A percentile compares a stretch with the other conserved stretches of the same genome.
Evolutionary conservation across 1,284 basidiomycete species (phyloP).

Genomic region (Sanghuangporus baumii): DNA sequence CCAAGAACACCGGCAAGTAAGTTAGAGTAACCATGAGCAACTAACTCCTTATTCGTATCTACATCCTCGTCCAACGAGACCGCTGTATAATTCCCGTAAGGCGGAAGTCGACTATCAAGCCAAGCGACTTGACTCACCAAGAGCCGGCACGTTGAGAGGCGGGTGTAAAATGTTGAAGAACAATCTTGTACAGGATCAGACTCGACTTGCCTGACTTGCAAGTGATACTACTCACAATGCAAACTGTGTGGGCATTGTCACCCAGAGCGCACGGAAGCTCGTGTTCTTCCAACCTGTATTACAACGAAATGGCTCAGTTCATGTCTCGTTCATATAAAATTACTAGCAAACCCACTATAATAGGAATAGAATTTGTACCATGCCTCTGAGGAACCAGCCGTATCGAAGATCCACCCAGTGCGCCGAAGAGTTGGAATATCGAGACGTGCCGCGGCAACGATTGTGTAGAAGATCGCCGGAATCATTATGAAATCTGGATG

Average conservation of each 20-base stretch:
- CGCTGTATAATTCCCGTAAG: slow-evolving; percentile 34
- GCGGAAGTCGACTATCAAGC: not conserved
- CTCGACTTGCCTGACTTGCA: not conserved
- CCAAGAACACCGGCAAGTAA: slow-evolving; percentile 76
- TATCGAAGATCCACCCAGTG: slow-evolving; percentile 88
- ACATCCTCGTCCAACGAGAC: slow-evolving; percentile 92
- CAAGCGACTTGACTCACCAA: slow-evolving; percentile 44
- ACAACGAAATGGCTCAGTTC: not conserved
- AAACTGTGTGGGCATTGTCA: slow-evolving; percentile 77
- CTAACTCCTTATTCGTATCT: slow-evolving; percentile 89
- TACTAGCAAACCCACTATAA: slow-evolving; percentile 45
- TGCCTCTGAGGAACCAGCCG: slow-evolving; percentile 51
- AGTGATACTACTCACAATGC: slow-evolving; percentile 50
- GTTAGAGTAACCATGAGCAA: slow-evolving; percentile 93
- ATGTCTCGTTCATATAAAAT: not conserved
- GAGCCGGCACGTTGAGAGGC: slow-evolving; percentile 88
- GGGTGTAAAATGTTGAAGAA: slow-evolving; percentile 96
- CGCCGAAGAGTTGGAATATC: slow-evolving; percentile 58
- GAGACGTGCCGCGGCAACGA: slow-evolving; percentile 62
- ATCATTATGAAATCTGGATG: slow-evolving; percentile 77
- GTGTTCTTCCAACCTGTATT: slow-evolving; percentile 55
- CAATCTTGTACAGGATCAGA: slow-evolving; percentile 36
- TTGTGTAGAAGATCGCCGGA: slow-evolving; percentile 79
- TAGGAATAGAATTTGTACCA: slow-evolving; percentile 85
- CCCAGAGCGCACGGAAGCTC: slow-evolving; percentile 61